Evolutionary conservation across 495 filamentous ascomycete species (phyloP).

Genomic region (Aspergillus sparsus): DNA sequence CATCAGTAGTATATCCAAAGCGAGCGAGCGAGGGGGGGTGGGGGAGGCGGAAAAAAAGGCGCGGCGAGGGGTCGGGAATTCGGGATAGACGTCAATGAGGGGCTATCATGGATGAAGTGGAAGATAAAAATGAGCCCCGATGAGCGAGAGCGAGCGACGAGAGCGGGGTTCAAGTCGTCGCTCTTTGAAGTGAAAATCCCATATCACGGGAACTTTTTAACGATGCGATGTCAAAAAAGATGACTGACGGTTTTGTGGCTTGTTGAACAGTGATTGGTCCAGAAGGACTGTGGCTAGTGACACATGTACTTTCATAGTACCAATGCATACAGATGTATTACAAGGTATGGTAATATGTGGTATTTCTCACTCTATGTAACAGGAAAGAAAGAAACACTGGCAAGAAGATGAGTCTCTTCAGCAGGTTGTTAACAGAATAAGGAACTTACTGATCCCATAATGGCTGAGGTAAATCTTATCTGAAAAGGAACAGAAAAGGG

Average conservation of each 20-base stretch:
- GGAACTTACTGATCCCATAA: no score
- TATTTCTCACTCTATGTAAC: not conserved
- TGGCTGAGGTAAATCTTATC: no score
- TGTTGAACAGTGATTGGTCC: slow-evolving; percentile 18
- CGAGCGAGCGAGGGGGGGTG: slow-evolving; percentile 5
- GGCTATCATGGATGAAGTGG: not conserved
- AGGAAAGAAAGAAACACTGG: not conserved
- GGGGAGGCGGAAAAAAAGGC: no score
- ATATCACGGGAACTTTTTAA: slow-evolving; percentile 28
- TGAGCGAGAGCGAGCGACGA: slow-evolving; percentile 18
- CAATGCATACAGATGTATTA: not conserved
- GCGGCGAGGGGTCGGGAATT: slow-evolving; percentile 1
- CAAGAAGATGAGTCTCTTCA: not conserved
- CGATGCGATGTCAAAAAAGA: slow-evolving; percentile 13
- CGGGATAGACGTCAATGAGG: slow-evolving; percentile 11
- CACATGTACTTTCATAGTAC: no score
- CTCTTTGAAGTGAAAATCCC: slow-evolving; percentile 28
- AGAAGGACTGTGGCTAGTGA: slow-evolving; percentile 21
- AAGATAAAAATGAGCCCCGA: slow-evolving; percentile 15
- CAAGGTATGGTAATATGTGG: slow-evolving; percentile 13
- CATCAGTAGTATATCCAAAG: slow-evolving; percentile 40
- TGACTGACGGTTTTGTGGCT: slow-evolving; percentile 16
- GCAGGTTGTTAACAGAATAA: no score
- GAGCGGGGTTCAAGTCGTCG: slow-evolving; percentile 26
- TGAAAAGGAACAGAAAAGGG: no score